These are phyloP conservation scores for Phyllosticta ampelicida DNA, from an alignment of 2,329 filamentous ascomycete genomes.

Conservation along the genomic window DNA sequence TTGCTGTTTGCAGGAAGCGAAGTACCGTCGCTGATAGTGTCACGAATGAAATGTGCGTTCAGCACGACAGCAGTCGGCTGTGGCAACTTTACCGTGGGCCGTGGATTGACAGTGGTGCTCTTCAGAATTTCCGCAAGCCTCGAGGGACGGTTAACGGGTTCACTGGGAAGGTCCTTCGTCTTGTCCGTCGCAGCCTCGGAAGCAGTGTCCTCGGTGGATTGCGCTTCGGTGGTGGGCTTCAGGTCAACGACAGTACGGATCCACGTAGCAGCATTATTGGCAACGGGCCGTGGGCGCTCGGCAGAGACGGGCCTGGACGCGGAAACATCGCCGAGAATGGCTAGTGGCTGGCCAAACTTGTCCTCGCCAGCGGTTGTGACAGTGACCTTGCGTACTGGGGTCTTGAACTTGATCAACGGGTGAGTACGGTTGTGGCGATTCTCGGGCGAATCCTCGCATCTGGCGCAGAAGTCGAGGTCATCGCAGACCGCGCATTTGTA, in stretches of 20 bases:
- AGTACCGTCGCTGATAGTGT: conserved; percentile 70
- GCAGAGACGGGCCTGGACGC: conserved; percentile 39
- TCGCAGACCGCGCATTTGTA: conserved; percentile 98
- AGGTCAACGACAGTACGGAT: conserved; percentile 53
- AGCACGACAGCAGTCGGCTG: conserved; percentile 22
- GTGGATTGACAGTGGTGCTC: conserved; percentile 8
- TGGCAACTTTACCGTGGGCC: background rate
- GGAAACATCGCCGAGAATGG: conserved; percentile 59
- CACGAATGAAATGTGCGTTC: conserved; percentile 62
- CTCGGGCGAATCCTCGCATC: conserved; percentile 77
- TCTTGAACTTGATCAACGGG: conserved; percentile 94
- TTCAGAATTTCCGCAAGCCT: conserved; percentile 16
- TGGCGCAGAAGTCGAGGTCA: conserved; percentile 89
- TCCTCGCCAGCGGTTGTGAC: conserved; percentile 78
- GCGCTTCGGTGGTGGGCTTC: conserved; percentile 40
- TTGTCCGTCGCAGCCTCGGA: conserved; percentile 29
- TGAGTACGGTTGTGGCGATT: conserved; percentile 92
- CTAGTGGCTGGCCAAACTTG: conserved; percentile 51
- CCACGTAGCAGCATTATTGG: conserved; percentile 45
- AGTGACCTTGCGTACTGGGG: conserved; percentile 74
- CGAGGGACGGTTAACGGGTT: conserved; percentile 26
- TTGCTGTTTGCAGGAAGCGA: conserved; percentile 56
- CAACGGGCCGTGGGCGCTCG: conserved; percentile 37
- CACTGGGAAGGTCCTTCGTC: conserved; percentile 29
- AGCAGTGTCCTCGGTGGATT: conserved; percentile 24